These are phyloP conservation scores for Termitomyces sp. DNA, from an alignment of 768 basidiomycete genomes.

Conservation along the genomic window DNA sequence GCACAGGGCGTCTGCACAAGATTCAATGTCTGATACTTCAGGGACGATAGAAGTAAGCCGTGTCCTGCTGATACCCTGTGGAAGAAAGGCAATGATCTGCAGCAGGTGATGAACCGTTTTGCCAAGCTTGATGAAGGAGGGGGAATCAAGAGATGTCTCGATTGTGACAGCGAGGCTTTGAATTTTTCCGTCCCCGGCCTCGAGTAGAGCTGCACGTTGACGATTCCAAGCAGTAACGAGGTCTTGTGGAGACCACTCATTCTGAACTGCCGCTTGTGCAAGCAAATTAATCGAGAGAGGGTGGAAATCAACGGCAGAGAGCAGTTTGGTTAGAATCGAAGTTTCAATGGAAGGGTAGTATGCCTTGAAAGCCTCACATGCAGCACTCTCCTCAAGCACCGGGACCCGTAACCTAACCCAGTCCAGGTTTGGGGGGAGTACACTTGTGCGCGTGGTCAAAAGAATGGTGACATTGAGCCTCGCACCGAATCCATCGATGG, in stretches of 20 bases:
- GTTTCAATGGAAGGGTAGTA: background rate
- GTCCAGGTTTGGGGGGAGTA: background rate
- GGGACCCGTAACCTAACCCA: background rate
- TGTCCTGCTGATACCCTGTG: background rate
- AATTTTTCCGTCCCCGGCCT: constrained; percentile 9
- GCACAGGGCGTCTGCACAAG: background rate
- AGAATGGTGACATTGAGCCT: background rate
- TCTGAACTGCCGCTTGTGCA: background rate
- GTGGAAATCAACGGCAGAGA: background rate
- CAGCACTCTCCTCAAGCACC: background rate
- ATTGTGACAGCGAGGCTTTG: constrained; percentile 15
- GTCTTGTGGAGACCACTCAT: background rate
- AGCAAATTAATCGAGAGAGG: background rate
- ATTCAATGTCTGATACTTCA: background rate
- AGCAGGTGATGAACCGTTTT: background rate
- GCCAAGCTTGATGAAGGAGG: constrained; percentile 10
- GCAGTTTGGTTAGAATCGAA: background rate
- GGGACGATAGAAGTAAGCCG: background rate
- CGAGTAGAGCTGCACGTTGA: constrained; percentile 1
- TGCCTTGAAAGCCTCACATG: background rate
- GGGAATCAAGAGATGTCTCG: constrained; percentile 13
- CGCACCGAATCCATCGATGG: background rate
- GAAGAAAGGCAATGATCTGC: background rate
- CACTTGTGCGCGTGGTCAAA: background rate
- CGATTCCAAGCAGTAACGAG: constrained; percentile 7